Percentiles rank a stretch among this genome's conserved stretches.
phyloP scores from a whole-genome alignment of 352 stramenopile genomes.

The Globisporangium megalacanthum region DNA sequence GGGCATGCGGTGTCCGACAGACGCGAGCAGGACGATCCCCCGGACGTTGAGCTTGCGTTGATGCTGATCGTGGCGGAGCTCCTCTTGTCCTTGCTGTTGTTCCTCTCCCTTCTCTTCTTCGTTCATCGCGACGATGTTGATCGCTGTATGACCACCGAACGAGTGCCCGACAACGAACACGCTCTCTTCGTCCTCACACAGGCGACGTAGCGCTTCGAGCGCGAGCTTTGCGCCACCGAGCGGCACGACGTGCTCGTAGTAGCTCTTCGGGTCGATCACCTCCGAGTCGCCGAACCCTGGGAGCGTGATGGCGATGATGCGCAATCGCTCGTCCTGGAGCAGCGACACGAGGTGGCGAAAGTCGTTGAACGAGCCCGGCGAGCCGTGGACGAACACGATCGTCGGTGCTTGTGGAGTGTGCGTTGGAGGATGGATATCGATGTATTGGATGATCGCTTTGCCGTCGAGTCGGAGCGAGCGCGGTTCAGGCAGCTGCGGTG shows the following conservation, averaged over 20 bases:
- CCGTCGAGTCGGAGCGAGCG: constrained; percentile 22
- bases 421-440: constrained; percentile 17
- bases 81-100: no score
- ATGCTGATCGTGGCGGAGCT: no score
- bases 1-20: constrained; percentile 1
- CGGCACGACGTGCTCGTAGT: constrained; percentile 37
- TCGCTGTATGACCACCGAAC: constrained; percentile 14
- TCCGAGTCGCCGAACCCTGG: constrained; percentile 49
- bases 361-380: constrained; percentile 54
- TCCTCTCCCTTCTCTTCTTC: background rate
- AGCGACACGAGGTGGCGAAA: constrained; percentile 57
- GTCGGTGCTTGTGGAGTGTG: constrained; percentile 18
- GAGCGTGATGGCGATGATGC: constrained; percentile 54
- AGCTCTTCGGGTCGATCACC: constrained; percentile 30
- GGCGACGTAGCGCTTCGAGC: constrained; percentile 30
- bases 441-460: constrained; percentile 37
- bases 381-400: constrained; percentile 64
- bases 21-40: constrained; percentile 14
- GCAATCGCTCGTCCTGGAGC: constrained; percentile 27
- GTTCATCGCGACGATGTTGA: constrained; percentile 35
- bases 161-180: constrained; percentile 8
- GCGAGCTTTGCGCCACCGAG: constrained; percentile 30
- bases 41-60: constrained; percentile 4
- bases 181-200: constrained; percentile 18
- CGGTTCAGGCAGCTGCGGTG: constrained; percentile 17